These are phyloP conservation scores for Fomitopsis betulina DNA, from an alignment of 1,284 basidiomycete genomes.

Conservation along the genomic window DNA sequence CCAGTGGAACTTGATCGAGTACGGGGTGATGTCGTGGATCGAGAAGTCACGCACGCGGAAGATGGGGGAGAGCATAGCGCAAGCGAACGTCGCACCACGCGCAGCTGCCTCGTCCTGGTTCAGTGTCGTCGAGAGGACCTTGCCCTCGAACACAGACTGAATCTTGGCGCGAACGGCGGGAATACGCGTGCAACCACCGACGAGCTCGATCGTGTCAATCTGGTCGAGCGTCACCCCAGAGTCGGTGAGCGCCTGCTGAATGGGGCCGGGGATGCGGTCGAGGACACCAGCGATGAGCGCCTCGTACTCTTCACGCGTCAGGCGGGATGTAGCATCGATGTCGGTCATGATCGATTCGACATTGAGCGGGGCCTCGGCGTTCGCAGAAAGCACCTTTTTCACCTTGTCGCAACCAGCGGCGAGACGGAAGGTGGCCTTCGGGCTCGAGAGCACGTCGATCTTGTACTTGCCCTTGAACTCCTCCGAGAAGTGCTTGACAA, in stretches of 20 bases:
- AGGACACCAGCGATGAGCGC: slow-evolving; percentile 50
- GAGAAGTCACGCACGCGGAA: slow-evolving; percentile 95
- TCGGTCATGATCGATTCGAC: slow-evolving; percentile 95
- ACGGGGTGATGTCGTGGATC: slow-evolving; percentile 78
- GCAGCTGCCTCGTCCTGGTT: slow-evolving; percentile 96
- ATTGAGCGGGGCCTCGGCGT: slow-evolving; percentile 80
- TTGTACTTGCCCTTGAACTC: slow-evolving; percentile 95
- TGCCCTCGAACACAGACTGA: slow-evolving; percentile 59
- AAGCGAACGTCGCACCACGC: slow-evolving; percentile 90
- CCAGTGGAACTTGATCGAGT: slow-evolving; percentile 89
- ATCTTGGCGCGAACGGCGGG: slow-evolving; percentile 68
- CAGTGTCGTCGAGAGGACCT: slow-evolving; percentile 79
- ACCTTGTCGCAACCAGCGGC: slow-evolving; percentile 71
- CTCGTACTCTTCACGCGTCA: slow-evolving; percentile 61
- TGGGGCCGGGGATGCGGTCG: slow-evolving; percentile 47
- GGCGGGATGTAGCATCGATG: slow-evolving; percentile 61
- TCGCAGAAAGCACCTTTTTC: slow-evolving; percentile 79
- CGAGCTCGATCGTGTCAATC: slow-evolving; percentile 63
- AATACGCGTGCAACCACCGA: slow-evolving; percentile 66
- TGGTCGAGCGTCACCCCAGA: slow-evolving; percentile 57
- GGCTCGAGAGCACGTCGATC: slow-evolving; percentile 86
- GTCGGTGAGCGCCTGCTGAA: slow-evolving; percentile 51
- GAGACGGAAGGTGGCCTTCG: slow-evolving; percentile 91
- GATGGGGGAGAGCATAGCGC: slow-evolving; percentile 90
- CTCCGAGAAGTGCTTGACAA: slow-evolving; percentile 81